Conservation (phyloP, 192 early-diverging fungal genomes). For the Coemansia sp. region DNA sequence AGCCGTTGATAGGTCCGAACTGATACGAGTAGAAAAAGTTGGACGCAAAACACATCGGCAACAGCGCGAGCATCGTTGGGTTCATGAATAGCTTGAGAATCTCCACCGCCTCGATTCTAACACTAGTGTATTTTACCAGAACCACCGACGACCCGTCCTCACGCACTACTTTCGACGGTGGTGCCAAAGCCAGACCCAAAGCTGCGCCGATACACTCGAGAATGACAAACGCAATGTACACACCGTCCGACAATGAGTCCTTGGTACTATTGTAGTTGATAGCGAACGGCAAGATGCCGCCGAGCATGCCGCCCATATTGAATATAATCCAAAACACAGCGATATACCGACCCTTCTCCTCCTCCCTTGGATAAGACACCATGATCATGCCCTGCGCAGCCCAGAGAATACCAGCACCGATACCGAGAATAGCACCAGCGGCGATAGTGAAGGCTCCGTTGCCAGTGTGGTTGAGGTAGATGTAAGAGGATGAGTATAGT, state of each 20-base stretch:
- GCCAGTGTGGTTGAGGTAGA: slow-evolving; percentile 62
- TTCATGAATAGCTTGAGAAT: slow-evolving; percentile 65
- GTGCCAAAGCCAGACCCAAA: slow-evolving; percentile 61
- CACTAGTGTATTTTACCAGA: slow-evolving; percentile 70
- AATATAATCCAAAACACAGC: slow-evolving; percentile 86
- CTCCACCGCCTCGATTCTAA: slow-evolving; percentile 59
- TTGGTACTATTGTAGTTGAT: slow-evolving; percentile 61
- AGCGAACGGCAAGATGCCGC: slow-evolving; percentile 69
- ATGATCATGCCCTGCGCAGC: slow-evolving; percentile 78
- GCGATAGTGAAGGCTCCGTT: slow-evolving; percentile 66
- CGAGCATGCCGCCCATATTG: slow-evolving; percentile 79
- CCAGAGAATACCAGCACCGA: slow-evolving; percentile 75
- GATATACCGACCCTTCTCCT: slow-evolving; percentile 77
- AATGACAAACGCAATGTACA: slow-evolving; percentile 76
- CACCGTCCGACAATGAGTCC: slow-evolving; percentile 62
- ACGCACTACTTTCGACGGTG: slow-evolving; percentile 63
- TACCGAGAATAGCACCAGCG: slow-evolving; percentile 76
- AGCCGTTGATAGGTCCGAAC: slow-evolving; percentile 66
- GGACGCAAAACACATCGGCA: slow-evolving; percentile 71
- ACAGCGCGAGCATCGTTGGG: slow-evolving; percentile 66
- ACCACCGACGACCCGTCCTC: slow-evolving; percentile 66
- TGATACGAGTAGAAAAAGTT: slow-evolving; percentile 86
- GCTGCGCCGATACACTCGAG: slow-evolving; percentile 69
- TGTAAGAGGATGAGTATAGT: slow-evolving; percentile 72
- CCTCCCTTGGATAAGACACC: slow-evolving; percentile 78